phyloP scores from a whole-genome alignment of 257 asterid genomes.

The Salvia splendens region DNA sequence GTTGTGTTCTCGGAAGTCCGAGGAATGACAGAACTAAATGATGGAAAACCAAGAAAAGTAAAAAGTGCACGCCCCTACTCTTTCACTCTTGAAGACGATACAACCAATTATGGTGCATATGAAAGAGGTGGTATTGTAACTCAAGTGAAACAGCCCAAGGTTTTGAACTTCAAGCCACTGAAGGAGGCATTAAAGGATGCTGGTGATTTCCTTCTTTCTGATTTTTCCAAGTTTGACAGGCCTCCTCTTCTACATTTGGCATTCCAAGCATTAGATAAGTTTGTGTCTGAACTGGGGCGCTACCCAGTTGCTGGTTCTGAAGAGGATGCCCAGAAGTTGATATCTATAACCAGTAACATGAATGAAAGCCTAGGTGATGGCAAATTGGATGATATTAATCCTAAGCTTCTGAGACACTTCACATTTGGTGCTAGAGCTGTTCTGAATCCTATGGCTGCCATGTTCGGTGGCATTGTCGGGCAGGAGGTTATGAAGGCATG shows the following conservation, averaged over 20 bases:
- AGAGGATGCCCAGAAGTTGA: slow-evolving; percentile 77
- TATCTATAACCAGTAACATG: slow-evolving; percentile 56
- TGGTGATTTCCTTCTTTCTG: slow-evolving; percentile 81
- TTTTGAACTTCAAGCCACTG: slow-evolving; percentile 76
- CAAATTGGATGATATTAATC: slow-evolving; percentile 64
- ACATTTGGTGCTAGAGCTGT: slow-evolving; percentile 89
- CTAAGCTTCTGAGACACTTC: slow-evolving; percentile 63
- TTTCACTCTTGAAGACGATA: slow-evolving; percentile 79
- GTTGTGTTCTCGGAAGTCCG: slow-evolving; percentile 82
- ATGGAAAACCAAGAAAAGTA: slow-evolving; percentile 86
- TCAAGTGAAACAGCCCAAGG: slow-evolving; percentile 82
- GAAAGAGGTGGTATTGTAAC: slow-evolving; percentile 88
- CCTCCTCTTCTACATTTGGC: slow-evolving; percentile 87
- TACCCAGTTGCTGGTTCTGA: slow-evolving; percentile 82
- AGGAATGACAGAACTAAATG: slow-evolving; percentile 90
- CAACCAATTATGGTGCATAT: slow-evolving; percentile 60
- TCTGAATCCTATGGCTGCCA: slow-evolving; percentile 94
- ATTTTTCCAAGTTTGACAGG: slow-evolving; percentile 77
- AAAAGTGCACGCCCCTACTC: slow-evolving; percentile 68
- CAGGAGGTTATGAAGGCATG: slow-evolving; percentile 96
- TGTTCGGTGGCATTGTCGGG: slow-evolving; percentile 95
- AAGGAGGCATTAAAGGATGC: slow-evolving; percentile 73
- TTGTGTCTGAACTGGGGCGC: slow-evolving; percentile 55
- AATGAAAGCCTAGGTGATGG: slow-evolving; percentile 59
- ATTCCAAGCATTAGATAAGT: slow-evolving; percentile 76